Conservation (phyloP, 2,329 filamentous ascomycete genomes). For the Trichoderma sp. region DNA sequence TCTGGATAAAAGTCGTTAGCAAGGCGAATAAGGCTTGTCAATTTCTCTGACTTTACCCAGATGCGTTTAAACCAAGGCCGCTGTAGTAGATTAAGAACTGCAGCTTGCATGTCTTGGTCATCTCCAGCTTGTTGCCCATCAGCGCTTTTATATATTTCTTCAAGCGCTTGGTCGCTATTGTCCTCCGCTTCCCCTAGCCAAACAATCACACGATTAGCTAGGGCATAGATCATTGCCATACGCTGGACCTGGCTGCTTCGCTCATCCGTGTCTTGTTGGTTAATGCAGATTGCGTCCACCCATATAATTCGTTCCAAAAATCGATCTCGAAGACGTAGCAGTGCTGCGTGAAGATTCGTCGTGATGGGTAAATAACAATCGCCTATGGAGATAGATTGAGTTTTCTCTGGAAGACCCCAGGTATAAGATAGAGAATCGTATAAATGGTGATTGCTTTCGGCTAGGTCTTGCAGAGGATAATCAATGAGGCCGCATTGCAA, state of each 20-base stretch:
- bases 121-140: neutral
- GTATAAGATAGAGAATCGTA: no score
- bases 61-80: neutral
- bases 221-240: slow-evolving; percentile 2
- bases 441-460: no score
- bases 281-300: slow-evolving; percentile 6
- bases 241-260: neutral
- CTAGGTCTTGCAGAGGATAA: no score
- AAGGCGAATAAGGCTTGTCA: neutral
- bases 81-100: neutral
- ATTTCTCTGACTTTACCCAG: no score
- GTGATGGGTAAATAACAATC: no score
- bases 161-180: no score
- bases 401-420: no score
- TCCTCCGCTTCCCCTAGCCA: neutral
- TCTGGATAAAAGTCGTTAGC: neutral
- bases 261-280: neutral
- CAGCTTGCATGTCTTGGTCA: neutral
- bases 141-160: neutral
- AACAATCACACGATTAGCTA: neutral
- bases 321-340: no score
- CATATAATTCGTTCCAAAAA: neutral
- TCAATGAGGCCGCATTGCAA: no score
- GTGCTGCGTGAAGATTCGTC: no score
- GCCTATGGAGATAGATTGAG: no score